Conservation (phyloP, 148 eudicot species). For the Nepenthes gracilis region DNA sequence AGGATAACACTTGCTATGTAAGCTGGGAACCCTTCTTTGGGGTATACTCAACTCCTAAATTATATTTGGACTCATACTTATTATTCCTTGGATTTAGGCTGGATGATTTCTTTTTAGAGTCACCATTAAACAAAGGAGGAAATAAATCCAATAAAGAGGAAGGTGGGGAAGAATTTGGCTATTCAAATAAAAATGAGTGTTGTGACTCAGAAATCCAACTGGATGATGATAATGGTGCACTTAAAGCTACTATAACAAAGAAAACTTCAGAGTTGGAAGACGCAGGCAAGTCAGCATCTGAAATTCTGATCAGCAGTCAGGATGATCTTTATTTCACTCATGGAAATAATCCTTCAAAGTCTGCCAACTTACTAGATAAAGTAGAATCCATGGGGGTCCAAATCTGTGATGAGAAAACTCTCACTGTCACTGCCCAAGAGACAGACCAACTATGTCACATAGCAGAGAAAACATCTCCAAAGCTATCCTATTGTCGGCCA, state of each 20-base stretch:
- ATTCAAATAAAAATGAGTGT: conserved; percentile 12
- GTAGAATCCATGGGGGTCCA: conserved; percentile 14
- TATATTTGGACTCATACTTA: not conserved
- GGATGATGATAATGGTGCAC: conserved; percentile 13
- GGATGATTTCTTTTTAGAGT: conserved; percentile 39
- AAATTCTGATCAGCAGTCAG: conserved; percentile 9
- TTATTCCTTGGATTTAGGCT: conserved; percentile 26
- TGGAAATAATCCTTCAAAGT: conserved; percentile 14
- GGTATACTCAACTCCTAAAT: not conserved
- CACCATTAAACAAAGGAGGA: conserved; percentile 17
- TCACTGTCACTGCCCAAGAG: conserved; percentile 10
- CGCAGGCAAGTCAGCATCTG: conserved; percentile 17
- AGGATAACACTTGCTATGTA: not conserved
- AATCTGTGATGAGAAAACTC: conserved; percentile 15
- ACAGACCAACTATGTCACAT: conserved; percentile 9
- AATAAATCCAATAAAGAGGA: conserved; percentile 20
- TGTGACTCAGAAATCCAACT: conserved; percentile 18
- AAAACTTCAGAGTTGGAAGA: conserved; percentile 15
- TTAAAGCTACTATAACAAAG: conserved; percentile 11
- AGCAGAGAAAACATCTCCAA: conserved; percentile 16
- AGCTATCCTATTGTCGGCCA: conserved; percentile 16
- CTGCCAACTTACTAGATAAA: conserved; percentile 11
- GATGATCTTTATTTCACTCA: conserved; percentile 11
- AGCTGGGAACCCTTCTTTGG: not conserved
- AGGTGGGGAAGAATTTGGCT: conserved; percentile 18